These are phyloP conservation scores for Cladosporium sp. DNA, from an alignment of 2,329 filamentous ascomycete genomes.

Conservation along the genomic window DNA sequence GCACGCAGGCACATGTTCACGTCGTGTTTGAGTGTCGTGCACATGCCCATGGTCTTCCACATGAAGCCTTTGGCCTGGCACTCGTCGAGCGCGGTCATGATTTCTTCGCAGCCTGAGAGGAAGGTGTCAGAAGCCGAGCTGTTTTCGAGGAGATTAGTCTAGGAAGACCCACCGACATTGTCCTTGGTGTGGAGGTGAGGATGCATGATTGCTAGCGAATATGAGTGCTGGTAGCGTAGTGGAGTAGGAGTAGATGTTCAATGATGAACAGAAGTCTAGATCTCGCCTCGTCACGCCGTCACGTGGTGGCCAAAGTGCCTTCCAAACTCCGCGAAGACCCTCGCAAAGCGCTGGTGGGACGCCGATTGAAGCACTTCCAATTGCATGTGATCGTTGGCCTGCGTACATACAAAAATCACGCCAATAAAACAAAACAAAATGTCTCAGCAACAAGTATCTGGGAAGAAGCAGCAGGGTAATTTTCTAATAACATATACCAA, in stretches of 20 bases:
- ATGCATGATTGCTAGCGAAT: constrained; percentile 68
- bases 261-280: constrained; percentile 15
- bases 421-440: constrained; percentile 38
- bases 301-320: constrained; percentile 8
- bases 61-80: constrained; percentile 92
- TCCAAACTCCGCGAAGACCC: not conserved
- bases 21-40: constrained; percentile 80
- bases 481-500: not conserved
- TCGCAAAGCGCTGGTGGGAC: constrained; percentile 16
- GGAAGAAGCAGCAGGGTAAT: constrained; percentile 75
- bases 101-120: constrained; percentile 79
- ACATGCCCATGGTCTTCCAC: constrained; percentile 87
- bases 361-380: constrained; percentile 8
- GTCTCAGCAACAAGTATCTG: constrained; percentile 53
- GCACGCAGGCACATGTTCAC: constrained; percentile 83
- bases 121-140: constrained; percentile 20
- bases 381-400: constrained; percentile 5
- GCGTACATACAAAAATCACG: not conserved
- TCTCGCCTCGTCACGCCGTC: not conserved
- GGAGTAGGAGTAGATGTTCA: not conserved
- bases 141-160: accelerated
- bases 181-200: constrained; percentile 94
- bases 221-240: constrained; percentile 2
- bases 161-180: constrained; percentile 69
- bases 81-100: constrained; percentile 92